phyloP scores from a whole-genome alignment of 169 alveolate species.

The Plasmodium falciparum region DNA sequence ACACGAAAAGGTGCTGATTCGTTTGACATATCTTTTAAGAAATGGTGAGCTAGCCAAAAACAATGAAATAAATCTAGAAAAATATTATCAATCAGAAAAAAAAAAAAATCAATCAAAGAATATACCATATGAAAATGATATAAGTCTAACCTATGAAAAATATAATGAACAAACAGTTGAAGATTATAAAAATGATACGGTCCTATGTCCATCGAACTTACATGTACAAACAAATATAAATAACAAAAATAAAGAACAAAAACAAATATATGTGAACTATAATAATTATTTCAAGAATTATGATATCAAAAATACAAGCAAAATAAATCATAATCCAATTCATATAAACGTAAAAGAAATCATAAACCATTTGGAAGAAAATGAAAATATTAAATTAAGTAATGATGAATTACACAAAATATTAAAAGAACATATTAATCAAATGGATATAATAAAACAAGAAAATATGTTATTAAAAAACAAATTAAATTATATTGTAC shows the following conservation, averaged over 20 bases:
- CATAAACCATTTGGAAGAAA: conserved; percentile 15
- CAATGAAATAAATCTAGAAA: not conserved
- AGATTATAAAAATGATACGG: too few species aligned
- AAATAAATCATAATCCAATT: too few species aligned
- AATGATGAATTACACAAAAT: conserved; percentile 18
- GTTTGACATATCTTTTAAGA: conserved; percentile 11
- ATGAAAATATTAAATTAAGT: conserved; percentile 7
- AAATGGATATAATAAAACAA: conserved; percentile 25
- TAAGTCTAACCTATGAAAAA: too few species aligned
- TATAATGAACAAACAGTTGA: too few species aligned
- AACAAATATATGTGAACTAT: too few species aligned
- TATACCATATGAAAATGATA: too few species aligned
- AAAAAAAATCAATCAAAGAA: not conserved
- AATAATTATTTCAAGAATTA: too few species aligned
- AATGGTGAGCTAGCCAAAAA: not conserved
- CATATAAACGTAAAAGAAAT: not conserved
- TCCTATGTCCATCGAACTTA: too few species aligned
- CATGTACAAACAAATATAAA: too few species aligned
- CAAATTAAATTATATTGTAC: conserved; percentile 59
- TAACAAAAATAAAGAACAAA: too few species aligned
- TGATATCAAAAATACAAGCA: too few species aligned
- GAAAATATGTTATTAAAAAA: conserved; percentile 61
- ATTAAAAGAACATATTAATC: conserved; percentile 20
- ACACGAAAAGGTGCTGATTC: not conserved
- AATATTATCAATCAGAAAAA: not conserved